These are phyloP conservation scores for Penstemon davidsonii DNA, from an alignment of 257 asterid species.

Conservation along the genomic window DNA sequence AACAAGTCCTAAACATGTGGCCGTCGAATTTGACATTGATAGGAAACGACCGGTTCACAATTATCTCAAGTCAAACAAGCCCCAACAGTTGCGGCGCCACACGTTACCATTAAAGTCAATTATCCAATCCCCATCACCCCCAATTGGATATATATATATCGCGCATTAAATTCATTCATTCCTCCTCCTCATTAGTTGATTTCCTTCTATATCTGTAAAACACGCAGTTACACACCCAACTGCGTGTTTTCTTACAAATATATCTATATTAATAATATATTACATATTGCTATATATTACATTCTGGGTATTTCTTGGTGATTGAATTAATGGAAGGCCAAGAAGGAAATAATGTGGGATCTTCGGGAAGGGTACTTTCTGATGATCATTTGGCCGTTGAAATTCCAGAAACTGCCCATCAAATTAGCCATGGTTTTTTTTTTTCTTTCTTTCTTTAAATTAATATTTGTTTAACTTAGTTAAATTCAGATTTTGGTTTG, in stretches of 20 bases:
- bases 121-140: too few species aligned
- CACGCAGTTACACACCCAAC: slow-evolving; percentile 1
- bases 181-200: too few species aligned
- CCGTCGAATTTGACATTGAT: too few species aligned
- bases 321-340: slow-evolving; percentile 33
- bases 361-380: slow-evolving; percentile 21
- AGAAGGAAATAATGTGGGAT: slow-evolving; percentile 30
- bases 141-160: too few species aligned
- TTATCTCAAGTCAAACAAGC: too few species aligned
- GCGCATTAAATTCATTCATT: too few species aligned
- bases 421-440: slow-evolving; percentile 72
- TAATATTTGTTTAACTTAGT: too few species aligned
- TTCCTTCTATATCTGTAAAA: neutral
- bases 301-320: neutral
- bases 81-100: too few species aligned
- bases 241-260: neutral
- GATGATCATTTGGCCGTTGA: slow-evolving; percentile 48
- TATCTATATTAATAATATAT: neutral
- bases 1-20: too few species aligned
- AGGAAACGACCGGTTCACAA: too few species aligned
- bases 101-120: too few species aligned
- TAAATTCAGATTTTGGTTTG: too few species aligned
- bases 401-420: slow-evolving; percentile 85
- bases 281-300: neutral
- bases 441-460: neutral